Conservation (phyloP, 106 monocot genomes). For the Acanthochlamys bracteata region DNA sequence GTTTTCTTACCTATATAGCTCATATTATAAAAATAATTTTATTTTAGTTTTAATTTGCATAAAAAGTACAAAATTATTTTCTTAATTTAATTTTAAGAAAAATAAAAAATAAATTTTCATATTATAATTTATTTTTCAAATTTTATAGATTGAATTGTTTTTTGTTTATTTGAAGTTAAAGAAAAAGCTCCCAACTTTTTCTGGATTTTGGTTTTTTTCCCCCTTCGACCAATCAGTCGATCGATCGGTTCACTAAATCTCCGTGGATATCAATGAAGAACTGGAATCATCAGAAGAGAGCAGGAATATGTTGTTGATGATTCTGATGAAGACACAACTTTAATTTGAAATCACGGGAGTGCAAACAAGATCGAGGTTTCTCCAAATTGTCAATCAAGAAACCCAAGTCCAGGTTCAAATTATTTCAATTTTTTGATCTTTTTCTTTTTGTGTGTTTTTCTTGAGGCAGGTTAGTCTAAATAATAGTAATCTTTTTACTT, state of each 20-base stretch:
- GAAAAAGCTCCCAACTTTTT: no score
- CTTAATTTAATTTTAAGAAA: no score
- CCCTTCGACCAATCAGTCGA: no score
- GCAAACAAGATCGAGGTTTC: background rate
- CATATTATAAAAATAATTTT: no score
- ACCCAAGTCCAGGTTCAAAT: background rate
- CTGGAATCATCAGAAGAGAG: background rate
- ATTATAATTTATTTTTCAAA: no score
- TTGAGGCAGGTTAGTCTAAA: slow-evolving; percentile 51
- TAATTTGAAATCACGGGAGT: background rate
- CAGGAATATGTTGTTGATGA: background rate
- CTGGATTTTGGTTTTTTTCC: no score
- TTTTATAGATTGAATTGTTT: no score
- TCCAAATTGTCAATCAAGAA: background rate
- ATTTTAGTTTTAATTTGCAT: no score
- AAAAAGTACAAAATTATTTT: no score
- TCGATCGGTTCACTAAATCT: background rate
- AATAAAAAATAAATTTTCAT: no score
- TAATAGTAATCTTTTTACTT: background rate
- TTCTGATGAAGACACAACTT: background rate
- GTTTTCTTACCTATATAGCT: no score
- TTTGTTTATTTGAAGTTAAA: no score
- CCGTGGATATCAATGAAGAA: background rate
- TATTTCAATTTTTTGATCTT: background rate
- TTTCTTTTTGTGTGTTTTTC: background rate